A percentile compares a stretch with the other conserved stretches of the same genome.
Conservation (phyloP, 768 basidiomycete species). For the Gymnopilus dilepis region DNA sequence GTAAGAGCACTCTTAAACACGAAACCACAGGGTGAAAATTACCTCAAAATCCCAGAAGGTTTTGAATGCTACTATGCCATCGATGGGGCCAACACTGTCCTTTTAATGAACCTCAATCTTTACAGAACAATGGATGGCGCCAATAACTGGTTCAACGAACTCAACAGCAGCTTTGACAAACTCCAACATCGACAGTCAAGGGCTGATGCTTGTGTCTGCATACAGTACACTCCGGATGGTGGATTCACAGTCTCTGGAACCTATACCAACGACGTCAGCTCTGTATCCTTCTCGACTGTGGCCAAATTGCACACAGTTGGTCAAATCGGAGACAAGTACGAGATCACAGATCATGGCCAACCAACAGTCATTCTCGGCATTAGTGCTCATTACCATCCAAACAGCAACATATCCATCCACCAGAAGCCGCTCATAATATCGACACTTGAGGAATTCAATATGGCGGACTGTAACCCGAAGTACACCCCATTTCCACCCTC, state of each 20-base stretch:
- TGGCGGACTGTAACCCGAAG: constrained; percentile 3
- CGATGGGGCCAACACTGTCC: constrained; percentile 8
- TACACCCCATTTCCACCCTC: background rate
- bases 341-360: background rate
- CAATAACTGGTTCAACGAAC: constrained; percentile 1
- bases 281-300: background rate
- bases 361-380: constrained; percentile 1
- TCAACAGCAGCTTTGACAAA: background rate
- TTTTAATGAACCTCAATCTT: constrained; percentile 11
- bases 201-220: constrained; percentile 10
- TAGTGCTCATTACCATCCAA: background rate
- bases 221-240: constrained; percentile 6
- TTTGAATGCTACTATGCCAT: constrained; percentile 14
- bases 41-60: constrained; percentile 14
- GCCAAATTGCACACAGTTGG: background rate
- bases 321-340: background rate
- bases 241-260: constrained; percentile 3
- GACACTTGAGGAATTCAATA: background rate
- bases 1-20: constrained; percentile 10
- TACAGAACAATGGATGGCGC: constrained; percentile 10
- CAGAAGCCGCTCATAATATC: constrained; percentile 4
- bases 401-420: constrained; percentile 6
- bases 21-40: constrained; percentile 11
- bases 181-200: constrained; percentile 7
- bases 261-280: constrained; percentile 9